Conservation (phyloP, 2,329 filamentous ascomycete species). For the Colletotrichum tropicicola region DNA sequence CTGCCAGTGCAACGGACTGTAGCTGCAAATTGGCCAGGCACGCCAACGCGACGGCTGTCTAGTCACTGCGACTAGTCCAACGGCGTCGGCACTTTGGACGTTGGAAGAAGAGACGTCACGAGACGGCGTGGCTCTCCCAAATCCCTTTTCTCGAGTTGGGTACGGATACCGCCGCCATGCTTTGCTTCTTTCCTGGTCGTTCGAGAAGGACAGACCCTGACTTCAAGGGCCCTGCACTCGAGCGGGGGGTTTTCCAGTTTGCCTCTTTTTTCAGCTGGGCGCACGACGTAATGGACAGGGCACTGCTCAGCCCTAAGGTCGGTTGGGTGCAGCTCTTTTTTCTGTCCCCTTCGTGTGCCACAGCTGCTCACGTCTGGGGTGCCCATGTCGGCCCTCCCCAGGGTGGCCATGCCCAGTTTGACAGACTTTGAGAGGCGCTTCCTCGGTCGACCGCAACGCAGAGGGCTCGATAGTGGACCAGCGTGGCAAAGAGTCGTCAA, state of each 20-base stretch:
- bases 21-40: background rate
- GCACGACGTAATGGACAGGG: constrained; percentile 12
- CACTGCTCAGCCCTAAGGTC: constrained; percentile 24
- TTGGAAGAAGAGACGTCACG: background rate
- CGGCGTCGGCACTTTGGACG: background rate
- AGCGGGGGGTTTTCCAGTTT: background rate
- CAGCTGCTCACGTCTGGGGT: background rate
- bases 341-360: background rate
- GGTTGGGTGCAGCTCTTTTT: background rate
- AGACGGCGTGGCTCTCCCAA: background rate
- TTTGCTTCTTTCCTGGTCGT: constrained; percentile 8
- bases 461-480: background rate
- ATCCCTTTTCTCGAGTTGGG: background rate
- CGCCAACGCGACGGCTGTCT: background rate
- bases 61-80: constrained; percentile 3
- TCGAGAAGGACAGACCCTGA: background rate
- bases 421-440: background rate
- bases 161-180: background rate
- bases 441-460: background rate
- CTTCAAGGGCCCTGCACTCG: background rate
- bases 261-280: constrained; percentile 7
- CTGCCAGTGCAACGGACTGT: too few species aligned
- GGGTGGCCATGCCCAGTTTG: background rate
- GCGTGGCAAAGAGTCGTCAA: constrained; percentile 20
- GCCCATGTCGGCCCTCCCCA: background rate